A percentile compares a stretch with the other conserved stretches of the same genome.
Evolutionary conservation across 2,329 filamentous ascomycete genomes (phyloP).

Genomic region (Leptographium procerum): DNA sequence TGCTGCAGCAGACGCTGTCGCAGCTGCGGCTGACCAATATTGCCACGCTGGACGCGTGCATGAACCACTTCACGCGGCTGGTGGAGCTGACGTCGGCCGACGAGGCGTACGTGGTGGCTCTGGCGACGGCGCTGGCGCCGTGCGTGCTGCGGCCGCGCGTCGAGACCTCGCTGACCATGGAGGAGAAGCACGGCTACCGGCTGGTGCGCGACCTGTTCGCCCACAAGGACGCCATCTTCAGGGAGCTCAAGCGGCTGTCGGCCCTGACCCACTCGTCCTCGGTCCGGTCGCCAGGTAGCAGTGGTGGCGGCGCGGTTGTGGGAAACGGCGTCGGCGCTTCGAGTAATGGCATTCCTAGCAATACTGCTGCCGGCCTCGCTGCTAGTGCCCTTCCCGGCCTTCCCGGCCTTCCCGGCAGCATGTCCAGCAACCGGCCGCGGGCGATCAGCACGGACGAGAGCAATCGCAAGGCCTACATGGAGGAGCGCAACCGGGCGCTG

Average conservation of each 20-base stretch:
- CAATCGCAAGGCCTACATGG: constrained; percentile 85
- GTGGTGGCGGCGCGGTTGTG: too few relatives aligned
- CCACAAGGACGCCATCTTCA: constrained; percentile 92
- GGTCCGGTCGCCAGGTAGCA: not conserved
- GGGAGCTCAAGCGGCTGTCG: constrained; percentile 84
- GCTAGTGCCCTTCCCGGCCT: constrained; percentile 8
- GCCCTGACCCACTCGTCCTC: constrained; percentile 48
- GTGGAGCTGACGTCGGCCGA: constrained; percentile 96
- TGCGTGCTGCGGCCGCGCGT: constrained; percentile 79
- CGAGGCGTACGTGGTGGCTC: constrained; percentile 65
- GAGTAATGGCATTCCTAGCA: too few relatives aligned
- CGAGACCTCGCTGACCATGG: constrained; percentile 85
- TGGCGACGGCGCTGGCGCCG: constrained; percentile 66
- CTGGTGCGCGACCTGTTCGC: constrained; percentile 84
- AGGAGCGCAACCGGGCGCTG: constrained; percentile 78
- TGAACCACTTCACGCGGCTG: constrained; percentile 93
- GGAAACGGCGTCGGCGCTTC: not conserved
- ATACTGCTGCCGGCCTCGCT: too few relatives aligned
- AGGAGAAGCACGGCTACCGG: constrained; percentile 86
- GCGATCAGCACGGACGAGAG: constrained; percentile 93
- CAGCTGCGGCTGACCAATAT: constrained; percentile 95
- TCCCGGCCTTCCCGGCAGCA: not conserved
- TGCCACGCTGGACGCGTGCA: constrained; percentile 93
- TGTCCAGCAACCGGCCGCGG: constrained; percentile 51
- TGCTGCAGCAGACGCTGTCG: constrained; percentile 89